These are phyloP conservation scores for Quercus bicolor DNA, from an alignment of 306 rosid species.

Conservation along the genomic window DNA sequence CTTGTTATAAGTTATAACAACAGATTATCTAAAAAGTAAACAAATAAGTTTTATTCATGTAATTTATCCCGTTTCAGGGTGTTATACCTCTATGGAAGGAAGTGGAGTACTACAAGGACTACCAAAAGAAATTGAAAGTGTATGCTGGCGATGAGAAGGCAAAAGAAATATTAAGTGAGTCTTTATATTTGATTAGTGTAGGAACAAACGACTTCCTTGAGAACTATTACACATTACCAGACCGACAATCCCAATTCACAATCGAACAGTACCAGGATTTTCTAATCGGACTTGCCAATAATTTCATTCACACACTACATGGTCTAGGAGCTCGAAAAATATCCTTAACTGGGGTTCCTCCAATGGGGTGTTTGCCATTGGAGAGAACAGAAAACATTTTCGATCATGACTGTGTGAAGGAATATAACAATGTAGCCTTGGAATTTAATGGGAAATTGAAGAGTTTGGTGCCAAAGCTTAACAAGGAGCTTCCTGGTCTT, in stretches of 20 bases:
- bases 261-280: constrained; percentile 46
- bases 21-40: no score
- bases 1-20: no score
- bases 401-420: constrained; percentile 39
- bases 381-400: constrained; percentile 45
- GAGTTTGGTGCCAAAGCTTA: constrained; percentile 35
- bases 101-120: constrained; percentile 55
- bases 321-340: constrained; percentile 53
- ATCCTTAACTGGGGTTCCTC: constrained; percentile 55
- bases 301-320: constrained; percentile 40
- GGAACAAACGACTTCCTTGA: constrained; percentile 69
- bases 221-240: constrained; percentile 41
- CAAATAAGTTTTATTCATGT: no score
- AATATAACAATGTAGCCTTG: constrained; percentile 45
- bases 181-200: constrained; percentile 53
- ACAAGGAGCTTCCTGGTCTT: constrained; percentile 37
- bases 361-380: constrained; percentile 68
- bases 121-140: constrained; percentile 38
- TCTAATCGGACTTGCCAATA: constrained; percentile 39
- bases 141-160: constrained; percentile 39
- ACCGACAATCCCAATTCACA: constrained; percentile 31
- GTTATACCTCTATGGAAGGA: constrained; percentile 76
- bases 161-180: constrained; percentile 32
- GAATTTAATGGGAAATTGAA: constrained; percentile 51
- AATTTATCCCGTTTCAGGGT: constrained; percentile 15